phyloP scores from a whole-genome alignment of 257 asterid species.

The Cynanchum wilfordii region DNA sequence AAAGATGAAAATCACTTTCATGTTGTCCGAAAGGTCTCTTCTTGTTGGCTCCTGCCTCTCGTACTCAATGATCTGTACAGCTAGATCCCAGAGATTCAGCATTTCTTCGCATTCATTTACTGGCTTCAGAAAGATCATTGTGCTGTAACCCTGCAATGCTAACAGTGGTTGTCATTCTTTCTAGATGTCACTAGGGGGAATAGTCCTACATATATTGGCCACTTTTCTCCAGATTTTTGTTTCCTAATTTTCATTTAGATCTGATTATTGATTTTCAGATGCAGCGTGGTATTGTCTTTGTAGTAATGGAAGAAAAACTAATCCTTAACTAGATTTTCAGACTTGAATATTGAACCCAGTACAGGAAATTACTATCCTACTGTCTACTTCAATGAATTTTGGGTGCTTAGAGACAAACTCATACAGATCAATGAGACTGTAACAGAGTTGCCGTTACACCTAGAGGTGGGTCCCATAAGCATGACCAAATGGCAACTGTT shows the following conservation, averaged over 20 bases:
- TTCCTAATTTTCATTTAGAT: neutral
- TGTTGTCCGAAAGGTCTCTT: neutral
- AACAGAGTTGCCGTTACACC: slow-evolving; percentile 70
- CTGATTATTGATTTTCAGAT: neutral
- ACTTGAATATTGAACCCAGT: slow-evolving; percentile 58
- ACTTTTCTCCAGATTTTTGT: neutral
- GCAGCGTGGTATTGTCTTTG: neutral
- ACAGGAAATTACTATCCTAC: slow-evolving; percentile 91
- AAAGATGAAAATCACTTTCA: neutral
- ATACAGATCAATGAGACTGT: slow-evolving; percentile 73
- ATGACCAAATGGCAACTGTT: slow-evolving; percentile 97
- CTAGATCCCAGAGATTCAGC: neutral
- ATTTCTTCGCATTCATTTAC: neutral
- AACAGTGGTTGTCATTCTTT: neutral
- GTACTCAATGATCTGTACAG: neutral
- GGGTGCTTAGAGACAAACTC: slow-evolving; percentile 88
- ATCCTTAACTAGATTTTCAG: slow-evolving; percentile 60
- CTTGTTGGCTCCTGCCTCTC: neutral
- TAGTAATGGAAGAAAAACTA: neutral
- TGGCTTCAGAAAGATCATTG: neutral
- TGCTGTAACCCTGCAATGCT: neutral
- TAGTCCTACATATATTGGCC: neutral
- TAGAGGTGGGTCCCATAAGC: slow-evolving; percentile 92
- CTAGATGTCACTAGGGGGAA: neutral
- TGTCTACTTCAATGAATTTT: slow-evolving; percentile 83